These are phyloP conservation scores for Plectranthus barbatus DNA, from an alignment of 257 asterid species.

Conservation along the genomic window DNA sequence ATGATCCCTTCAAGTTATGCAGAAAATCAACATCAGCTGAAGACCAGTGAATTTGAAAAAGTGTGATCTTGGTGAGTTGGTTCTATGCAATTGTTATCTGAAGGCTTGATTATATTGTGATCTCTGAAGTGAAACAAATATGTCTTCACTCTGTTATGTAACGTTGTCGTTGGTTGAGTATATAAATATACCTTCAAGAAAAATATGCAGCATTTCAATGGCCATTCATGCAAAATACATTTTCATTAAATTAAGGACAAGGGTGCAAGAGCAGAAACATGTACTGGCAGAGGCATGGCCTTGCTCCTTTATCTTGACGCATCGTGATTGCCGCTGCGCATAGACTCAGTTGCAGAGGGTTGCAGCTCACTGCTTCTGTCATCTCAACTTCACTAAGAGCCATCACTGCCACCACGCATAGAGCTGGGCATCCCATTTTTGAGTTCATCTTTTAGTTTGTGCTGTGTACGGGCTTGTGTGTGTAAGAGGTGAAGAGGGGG, in stretches of 20 bases:
- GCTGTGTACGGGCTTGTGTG: not conserved
- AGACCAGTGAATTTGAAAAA: constrained; percentile 29
- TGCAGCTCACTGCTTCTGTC: constrained; percentile 51
- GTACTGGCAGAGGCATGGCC: constrained; percentile 75
- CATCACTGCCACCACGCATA: constrained; percentile 23
- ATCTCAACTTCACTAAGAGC: constrained; percentile 26
- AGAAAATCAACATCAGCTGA: constrained; percentile 39
- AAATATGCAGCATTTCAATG: constrained; percentile 4
- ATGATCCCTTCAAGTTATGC: constrained; percentile 43
- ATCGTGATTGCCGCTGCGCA: constrained; percentile 69
- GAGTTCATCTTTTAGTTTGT: constrained; percentile 11
- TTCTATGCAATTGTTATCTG: not conserved
- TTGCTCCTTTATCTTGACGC: constrained; percentile 63
- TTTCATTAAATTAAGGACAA: no score
- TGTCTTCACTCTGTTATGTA: not conserved
- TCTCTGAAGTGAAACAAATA: not conserved
- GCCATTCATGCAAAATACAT: no score
- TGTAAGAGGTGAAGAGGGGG: no score
- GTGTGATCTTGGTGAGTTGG: constrained; percentile 12
- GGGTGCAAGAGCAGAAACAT: no score
- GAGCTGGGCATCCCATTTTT: constrained; percentile 19
- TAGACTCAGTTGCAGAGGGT: constrained; percentile 69
- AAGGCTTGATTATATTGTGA: constrained; percentile 3
- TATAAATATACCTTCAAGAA: constrained; percentile 11
- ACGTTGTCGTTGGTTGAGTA: constrained; percentile 11